A percentile compares a stretch with the other conserved stretches of the same genome.
These are phyloP conservation scores for Cryptococcus sp. DNA, from an alignment of 1,284 basidiomycete genomes.

Conservation along the genomic window DNA sequence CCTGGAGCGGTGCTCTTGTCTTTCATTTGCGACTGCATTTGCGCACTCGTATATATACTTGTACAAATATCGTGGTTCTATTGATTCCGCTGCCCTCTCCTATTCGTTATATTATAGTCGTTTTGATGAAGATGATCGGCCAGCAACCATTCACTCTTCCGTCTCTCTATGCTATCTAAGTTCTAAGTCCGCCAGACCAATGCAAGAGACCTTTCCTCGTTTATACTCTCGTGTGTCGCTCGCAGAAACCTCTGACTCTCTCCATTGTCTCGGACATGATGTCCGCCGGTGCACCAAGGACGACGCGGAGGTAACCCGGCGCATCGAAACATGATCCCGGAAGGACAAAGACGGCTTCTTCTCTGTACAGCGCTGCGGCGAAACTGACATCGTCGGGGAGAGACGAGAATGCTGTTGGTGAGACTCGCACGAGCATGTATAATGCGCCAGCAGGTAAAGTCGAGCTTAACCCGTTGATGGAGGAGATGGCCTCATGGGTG, in stretches of 20 bases:
- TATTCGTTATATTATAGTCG: too few species aligned
- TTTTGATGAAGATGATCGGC: too few species aligned
- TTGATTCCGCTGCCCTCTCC: too few species aligned
- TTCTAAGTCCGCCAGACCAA: neutral
- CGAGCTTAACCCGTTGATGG: slow-evolving; percentile 42
- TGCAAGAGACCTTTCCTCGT: neutral
- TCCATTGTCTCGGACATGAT: slow-evolving; percentile 44
- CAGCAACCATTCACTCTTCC: neutral
- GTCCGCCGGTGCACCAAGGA: slow-evolving; percentile 43
- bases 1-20: neutral
- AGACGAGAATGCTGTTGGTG: slow-evolving; percentile 27
- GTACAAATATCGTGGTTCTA: too few species aligned
- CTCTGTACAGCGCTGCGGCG: slow-evolving; percentile 40
- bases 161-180: neutral
- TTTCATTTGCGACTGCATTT: neutral
- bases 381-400: slow-evolving; percentile 42
- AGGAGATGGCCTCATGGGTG: slow-evolving; percentile 29
- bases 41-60: neutral
- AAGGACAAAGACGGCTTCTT: slow-evolving; percentile 49
- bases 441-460: slow-evolving; percentile 44
- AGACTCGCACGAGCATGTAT: slow-evolving; percentile 47
- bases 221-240: slow-evolving; percentile 6
- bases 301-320: slow-evolving; percentile 47
- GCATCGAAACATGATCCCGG: slow-evolving; percentile 47
- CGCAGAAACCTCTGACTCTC: slow-evolving; percentile 45